Evolutionary conservation across 495 filamentous ascomycete species (phyloP).

Genomic region (Hypoxylon lenormandii): DNA sequence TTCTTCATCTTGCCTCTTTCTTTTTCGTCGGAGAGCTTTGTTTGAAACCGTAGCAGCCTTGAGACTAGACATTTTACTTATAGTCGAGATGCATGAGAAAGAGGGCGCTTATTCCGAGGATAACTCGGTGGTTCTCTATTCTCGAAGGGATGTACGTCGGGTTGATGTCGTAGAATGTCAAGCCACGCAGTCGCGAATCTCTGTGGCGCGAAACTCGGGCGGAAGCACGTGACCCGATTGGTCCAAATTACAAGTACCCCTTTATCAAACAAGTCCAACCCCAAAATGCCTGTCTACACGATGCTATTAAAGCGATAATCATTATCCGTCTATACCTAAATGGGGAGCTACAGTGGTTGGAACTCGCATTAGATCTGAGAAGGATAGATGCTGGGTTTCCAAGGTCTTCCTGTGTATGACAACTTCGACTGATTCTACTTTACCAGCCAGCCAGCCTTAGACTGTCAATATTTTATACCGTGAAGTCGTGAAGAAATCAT

Average conservation of each 20-base stretch:
- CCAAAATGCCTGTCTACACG: too few species aligned
- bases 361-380: too few species aligned
- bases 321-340: too few species aligned
- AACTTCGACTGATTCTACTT: too few species aligned
- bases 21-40: conserved; percentile 61
- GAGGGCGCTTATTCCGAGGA: neutral
- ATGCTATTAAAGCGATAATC: neutral
- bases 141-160: conserved; percentile 1
- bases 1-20: conserved; percentile 63
- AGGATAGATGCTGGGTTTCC: too few species aligned
- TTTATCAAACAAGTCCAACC: too few species aligned
- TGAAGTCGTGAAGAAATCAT: too few species aligned
- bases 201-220: conserved; percentile 54
- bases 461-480: too few species aligned
- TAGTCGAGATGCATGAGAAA: conserved; percentile 47
- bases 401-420: too few species aligned
- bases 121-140: neutral
- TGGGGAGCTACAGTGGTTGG: too few species aligned
- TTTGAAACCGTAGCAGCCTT: conserved; percentile 69
- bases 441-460: too few species aligned
- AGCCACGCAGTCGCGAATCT: conserved; percentile 35
- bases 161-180: conserved; percentile 33
- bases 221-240: conserved; percentile 53
- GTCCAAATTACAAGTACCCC: too few species aligned
- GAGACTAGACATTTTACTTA: conserved; percentile 64